These are phyloP conservation scores for Globisporangium megalacanthum DNA, from an alignment of 352 stramenopile genomes.

Conservation along the genomic window DNA sequence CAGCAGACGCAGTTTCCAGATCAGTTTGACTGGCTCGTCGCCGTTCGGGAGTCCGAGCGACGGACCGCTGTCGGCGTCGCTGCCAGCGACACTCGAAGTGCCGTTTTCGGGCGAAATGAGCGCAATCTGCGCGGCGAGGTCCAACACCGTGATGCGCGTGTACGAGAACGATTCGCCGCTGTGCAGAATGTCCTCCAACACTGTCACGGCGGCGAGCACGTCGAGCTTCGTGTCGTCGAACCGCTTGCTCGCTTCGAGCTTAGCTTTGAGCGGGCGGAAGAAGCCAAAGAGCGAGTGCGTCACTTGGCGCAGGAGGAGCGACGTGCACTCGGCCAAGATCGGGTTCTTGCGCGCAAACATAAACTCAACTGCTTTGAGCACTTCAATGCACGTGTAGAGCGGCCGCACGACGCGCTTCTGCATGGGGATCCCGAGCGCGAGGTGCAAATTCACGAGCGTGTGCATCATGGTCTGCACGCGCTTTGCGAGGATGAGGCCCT, in stretches of 20 bases:
- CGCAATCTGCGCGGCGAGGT: constrained; percentile 76
- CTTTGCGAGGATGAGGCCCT: constrained; percentile 86
- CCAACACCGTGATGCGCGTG: constrained; percentile 74
- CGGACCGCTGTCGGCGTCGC: constrained; percentile 29
- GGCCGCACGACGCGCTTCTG: constrained; percentile 81
- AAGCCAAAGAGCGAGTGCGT: constrained; percentile 74
- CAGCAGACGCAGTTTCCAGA: constrained; percentile 83
- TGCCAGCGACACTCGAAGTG: constrained; percentile 22
- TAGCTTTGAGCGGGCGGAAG: constrained; percentile 78
- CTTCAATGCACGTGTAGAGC: constrained; percentile 86
- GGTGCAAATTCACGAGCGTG: constrained; percentile 83
- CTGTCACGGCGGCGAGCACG: constrained; percentile 73
- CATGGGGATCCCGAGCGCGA: constrained; percentile 84
- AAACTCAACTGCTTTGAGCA: constrained; percentile 91
- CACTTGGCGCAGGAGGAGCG: constrained; percentile 72
- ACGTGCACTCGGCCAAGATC: constrained; percentile 67
- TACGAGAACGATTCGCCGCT: constrained; percentile 81
- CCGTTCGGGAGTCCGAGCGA: constrained; percentile 54
- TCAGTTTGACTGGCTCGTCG: constrained; percentile 72
- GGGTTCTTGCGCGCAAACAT: constrained; percentile 89
- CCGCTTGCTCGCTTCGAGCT: constrained; percentile 78
- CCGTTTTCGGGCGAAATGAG: constrained; percentile 56
- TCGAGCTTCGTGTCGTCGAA: constrained; percentile 88
- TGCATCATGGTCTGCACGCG: constrained; percentile 89
- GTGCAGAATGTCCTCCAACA: constrained; percentile 83